Percentiles rank a stretch among this genome's conserved stretches.
These are phyloP conservation scores for Sporothrix luriei DNA, from an alignment of 2,329 filamentous ascomycete genomes.

Conservation along the genomic window DNA sequence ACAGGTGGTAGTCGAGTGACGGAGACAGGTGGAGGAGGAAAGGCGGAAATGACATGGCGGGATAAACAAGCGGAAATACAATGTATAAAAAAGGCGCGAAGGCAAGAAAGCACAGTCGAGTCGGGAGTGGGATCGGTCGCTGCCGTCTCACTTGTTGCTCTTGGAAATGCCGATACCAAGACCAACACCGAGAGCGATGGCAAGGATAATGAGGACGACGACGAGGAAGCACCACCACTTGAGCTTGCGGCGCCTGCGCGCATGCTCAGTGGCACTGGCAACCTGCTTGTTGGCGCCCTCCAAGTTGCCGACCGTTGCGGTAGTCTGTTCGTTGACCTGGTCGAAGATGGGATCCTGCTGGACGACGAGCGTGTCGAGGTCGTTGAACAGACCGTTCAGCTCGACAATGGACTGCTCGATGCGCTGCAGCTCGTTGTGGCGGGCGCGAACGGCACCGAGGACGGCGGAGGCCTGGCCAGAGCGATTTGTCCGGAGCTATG, in stretches of 20 bases:
- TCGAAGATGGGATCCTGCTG: constrained; percentile 68
- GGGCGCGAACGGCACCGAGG: constrained; percentile 76
- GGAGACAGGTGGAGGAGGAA: neutral
- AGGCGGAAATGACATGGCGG: constrained; percentile 3
- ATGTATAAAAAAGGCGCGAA: neutral
- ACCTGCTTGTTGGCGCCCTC: constrained; percentile 71
- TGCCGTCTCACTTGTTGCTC: constrained; percentile 18
- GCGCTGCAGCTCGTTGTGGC: constrained; percentile 79
- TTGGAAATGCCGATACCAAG: constrained; percentile 51
- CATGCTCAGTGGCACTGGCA: constrained; percentile 66
- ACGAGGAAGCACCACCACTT: constrained; percentile 80
- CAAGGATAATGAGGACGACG: constrained; percentile 59
- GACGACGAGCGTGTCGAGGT: constrained; percentile 73
- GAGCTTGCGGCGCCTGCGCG: constrained; percentile 68
- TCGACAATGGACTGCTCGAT: constrained; percentile 76
- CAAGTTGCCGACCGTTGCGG: constrained; percentile 66
- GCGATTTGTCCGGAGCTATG: constrained; percentile 72
- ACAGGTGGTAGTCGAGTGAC: neutral
- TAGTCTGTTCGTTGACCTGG: constrained; percentile 65
- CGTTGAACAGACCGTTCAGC: constrained; percentile 69
- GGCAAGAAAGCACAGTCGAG: neutral
- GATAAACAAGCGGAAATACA: neutral
- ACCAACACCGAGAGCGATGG: constrained; percentile 58
- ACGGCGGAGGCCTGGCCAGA: constrained; percentile 72
- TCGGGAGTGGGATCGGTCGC: neutral